These are phyloP conservation scores for Eimeria praecox DNA, from an alignment of 169 alveolate species.

Conservation along the genomic window DNA sequence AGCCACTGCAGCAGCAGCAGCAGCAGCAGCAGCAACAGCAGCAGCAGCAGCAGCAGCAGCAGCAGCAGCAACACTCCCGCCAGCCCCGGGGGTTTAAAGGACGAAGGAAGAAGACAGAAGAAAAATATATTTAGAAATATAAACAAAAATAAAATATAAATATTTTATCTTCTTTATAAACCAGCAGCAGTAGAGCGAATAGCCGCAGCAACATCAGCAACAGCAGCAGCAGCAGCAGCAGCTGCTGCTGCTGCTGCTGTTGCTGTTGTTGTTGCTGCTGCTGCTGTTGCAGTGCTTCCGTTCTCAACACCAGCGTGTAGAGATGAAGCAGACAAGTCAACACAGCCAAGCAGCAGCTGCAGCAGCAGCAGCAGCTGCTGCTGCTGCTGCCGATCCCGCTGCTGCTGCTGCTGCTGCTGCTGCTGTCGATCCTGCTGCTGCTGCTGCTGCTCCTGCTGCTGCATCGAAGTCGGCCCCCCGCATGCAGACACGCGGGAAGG, in stretches of 20 bases:
- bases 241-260: background rate
- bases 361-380: conserved; percentile 15
- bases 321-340: background rate
- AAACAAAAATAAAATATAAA: too few species aligned
- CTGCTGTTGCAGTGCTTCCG: background rate
- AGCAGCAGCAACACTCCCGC: too few species aligned
- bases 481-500: conserved; percentile 5
- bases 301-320: background rate
- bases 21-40: background rate
- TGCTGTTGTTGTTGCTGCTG: background rate
- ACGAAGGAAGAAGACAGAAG: too few species aligned
- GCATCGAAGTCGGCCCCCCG: background rate
- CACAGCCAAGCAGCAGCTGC: background rate
- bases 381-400: background rate
- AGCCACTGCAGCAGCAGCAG: background rate
- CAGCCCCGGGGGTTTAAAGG: too few species aligned
- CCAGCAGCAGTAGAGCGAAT: too few species aligned
- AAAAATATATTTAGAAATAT: too few species aligned
- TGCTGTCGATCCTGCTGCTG: background rate
- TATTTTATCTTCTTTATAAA: too few species aligned
- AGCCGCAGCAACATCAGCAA: background rate
- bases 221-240: background rate
- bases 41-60: background rate
- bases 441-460: background rate
- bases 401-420: conserved; percentile 25